A percentile compares a stretch with the other conserved stretches of the same genome.
phyloP scores from a whole-genome alignment of 1,139 yeast genomes.

The Candida freyschussii region DNA sequence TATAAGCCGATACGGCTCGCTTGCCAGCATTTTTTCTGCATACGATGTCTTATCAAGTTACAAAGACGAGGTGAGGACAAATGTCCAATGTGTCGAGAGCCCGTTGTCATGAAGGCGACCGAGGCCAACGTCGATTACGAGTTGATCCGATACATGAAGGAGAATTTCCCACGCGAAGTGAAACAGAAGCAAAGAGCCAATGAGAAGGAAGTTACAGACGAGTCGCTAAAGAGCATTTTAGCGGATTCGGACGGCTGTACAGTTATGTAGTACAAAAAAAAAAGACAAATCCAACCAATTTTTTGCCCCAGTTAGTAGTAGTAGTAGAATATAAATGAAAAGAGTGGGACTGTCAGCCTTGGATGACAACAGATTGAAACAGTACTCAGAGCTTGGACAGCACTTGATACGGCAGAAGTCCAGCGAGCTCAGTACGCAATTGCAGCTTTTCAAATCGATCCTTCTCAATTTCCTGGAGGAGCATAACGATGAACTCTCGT shows the following conservation, averaged over 20 bases:
- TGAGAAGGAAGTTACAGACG: slow-evolving; percentile 47
- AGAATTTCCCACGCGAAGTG: slow-evolving; percentile 62
- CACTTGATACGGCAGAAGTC: slow-evolving; percentile 15
- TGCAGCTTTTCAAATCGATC: slow-evolving; percentile 22
- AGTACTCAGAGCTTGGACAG: slow-evolving; percentile 19
- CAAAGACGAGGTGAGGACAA: slow-evolving; percentile 52
- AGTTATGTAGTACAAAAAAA: background rate
- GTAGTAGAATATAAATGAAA: slow-evolving; percentile 11
- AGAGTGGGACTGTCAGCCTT: slow-evolving; percentile 21
- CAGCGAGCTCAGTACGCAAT: slow-evolving; percentile 17
- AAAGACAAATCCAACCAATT: background rate
- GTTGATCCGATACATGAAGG: slow-evolving; percentile 47
- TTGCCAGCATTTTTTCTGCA: slow-evolving; percentile 68
- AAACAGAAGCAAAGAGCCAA: slow-evolving; percentile 57
- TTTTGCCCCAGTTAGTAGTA: background rate
- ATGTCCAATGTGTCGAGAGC: slow-evolving; percentile 65
- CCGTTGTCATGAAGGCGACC: slow-evolving; percentile 55
- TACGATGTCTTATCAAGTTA: slow-evolving; percentile 62
- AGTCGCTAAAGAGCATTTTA: slow-evolving; percentile 29
- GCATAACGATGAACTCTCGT: slow-evolving; percentile 16
- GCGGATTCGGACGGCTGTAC: background rate
- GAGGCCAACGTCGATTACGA: slow-evolving; percentile 55
- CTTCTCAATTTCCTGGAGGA: slow-evolving; percentile 20
- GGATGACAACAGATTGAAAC: slow-evolving; percentile 12
- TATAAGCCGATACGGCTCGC: slow-evolving; percentile 61